Conservation (phyloP, 805 yeast genomes). For the Ogataea corticis region DNA sequence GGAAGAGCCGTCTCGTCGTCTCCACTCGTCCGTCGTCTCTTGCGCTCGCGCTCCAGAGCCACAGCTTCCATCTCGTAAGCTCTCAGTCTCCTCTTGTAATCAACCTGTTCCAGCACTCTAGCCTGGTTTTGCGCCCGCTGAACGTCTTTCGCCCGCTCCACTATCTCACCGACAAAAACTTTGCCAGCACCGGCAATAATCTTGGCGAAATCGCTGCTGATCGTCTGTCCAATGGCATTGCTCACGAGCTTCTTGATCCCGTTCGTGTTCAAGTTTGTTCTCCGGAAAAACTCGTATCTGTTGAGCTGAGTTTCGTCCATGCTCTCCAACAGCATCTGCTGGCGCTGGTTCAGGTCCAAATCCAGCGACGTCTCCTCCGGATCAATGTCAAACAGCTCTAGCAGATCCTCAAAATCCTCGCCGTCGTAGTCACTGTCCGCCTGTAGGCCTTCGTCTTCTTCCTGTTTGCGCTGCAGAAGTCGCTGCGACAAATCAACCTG, state of each 20-base stretch:
- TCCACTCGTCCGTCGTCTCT: constrained; percentile 40
- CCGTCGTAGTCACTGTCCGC: constrained; percentile 26
- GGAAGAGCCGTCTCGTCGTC: constrained; percentile 34
- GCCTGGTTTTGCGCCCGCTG: constrained; percentile 56
- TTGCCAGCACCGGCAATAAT: constrained; percentile 85
- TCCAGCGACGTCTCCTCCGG: constrained; percentile 36
- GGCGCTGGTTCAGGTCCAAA: constrained; percentile 53
- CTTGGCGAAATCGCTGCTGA: constrained; percentile 77
- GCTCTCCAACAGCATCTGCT: constrained; percentile 64
- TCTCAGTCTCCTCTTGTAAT: constrained; percentile 41
- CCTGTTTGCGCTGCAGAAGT: constrained; percentile 26
- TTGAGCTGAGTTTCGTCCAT: constrained; percentile 83
- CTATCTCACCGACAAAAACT: constrained; percentile 85
- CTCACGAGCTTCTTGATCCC: constrained; percentile 82
- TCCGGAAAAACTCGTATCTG: constrained; percentile 80
- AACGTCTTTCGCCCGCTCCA: constrained; percentile 75
- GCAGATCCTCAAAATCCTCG: constrained; percentile 32
- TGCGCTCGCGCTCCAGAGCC: constrained; percentile 32
- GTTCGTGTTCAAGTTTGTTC: constrained; percentile 71
- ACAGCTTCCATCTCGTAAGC: constrained; percentile 21
- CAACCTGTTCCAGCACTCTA: constrained; percentile 38
- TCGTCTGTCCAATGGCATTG: constrained; percentile 74
- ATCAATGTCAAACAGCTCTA: constrained; percentile 32
- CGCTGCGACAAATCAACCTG: constrained; percentile 25
- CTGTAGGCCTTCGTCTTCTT: constrained; percentile 32